These are phyloP conservation scores for Platanus orientalis DNA, from an alignment of 164 flowering plant species.

Conservation along the genomic window DNA sequence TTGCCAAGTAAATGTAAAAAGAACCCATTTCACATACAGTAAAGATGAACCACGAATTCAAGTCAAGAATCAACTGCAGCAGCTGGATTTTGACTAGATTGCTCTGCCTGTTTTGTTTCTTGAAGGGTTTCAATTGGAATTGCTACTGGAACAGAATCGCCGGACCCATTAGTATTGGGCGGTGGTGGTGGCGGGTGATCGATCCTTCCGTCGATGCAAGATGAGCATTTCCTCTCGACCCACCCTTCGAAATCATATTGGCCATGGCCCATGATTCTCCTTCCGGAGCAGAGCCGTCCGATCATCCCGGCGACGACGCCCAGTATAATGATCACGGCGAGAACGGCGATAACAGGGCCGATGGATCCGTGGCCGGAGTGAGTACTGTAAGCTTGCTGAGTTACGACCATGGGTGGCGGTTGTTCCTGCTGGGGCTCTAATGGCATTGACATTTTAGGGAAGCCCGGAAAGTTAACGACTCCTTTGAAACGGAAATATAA, in stretches of 20 bases:
- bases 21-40: background rate
- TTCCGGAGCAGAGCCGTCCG: conserved; percentile 37
- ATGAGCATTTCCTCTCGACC: conserved; percentile 43
- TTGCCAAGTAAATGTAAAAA: background rate
- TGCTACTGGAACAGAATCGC: background rate
- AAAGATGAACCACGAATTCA: background rate
- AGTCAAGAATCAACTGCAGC: background rate
- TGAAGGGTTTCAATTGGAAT: background rate
- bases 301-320: conserved; percentile 30
- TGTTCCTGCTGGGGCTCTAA: conserved; percentile 18
- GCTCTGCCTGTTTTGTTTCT: background rate
- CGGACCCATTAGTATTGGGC: background rate
- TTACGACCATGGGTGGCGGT: conserved; percentile 26
- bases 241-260: conserved; percentile 61
- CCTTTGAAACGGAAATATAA: background rate
- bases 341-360: conserved; percentile 36
- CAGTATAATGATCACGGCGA: conserved; percentile 28
- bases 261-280: conserved; percentile 29
- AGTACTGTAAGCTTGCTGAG: conserved; percentile 30
- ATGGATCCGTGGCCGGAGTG: conserved; percentile 54
- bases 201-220: conserved; percentile 53
- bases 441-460: conserved; percentile 21
- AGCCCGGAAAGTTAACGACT: background rate
- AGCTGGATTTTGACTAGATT: background rate
- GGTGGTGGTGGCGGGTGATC: conserved; percentile 25